Evolutionary conservation across 2,329 filamentous ascomycete species (phyloP), one percentile per base, ranked within the genome.

Genomic region (Penicillium sp.): DNA sequence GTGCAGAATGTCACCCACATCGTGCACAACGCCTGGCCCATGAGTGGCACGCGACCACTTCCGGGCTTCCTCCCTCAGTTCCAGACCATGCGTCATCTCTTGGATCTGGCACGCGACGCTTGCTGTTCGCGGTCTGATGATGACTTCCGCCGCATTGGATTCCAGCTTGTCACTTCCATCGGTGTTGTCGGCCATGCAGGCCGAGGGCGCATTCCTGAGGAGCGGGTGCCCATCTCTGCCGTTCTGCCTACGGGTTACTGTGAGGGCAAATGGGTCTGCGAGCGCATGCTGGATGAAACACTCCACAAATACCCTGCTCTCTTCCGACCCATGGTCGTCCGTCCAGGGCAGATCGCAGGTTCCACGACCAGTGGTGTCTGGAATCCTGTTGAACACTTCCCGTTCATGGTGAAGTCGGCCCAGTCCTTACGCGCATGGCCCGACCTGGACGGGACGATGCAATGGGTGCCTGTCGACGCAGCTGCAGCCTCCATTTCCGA

Each of bases 31-130:
- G 58, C 58, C 19, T 60, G 40, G 40, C 72, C 70, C 4, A 72
- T 75, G 71, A 71, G 64, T 30, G 66, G 63, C 3, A 62, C 59
- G 13, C 60, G 61, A 0, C 61, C 66, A 0, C 33, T 75, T 1
- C 44, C 58, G 2, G 61, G 59, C 6, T 72, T 72, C 28, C 70
- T 71, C 44, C 56, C 60, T 2, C 73, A 75, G 53, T 75, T 79
- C 44, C 75, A 79, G 2, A 80, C 82, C 3, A 79, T 87, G 56
- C 79, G 82, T 6, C 81, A 83, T 63, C 72, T 88, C 5, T 76
- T 84, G 8, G 72, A 82, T 42, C 72, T 86, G 2, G 81, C 82
- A 0, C 59, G 72, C 2, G 75, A 78, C 0, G 71, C 42, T 17
- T 35, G 26, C 19, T 35, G 33, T 30, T 24, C 22, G 26, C 5